A percentile compares a stretch with the other conserved stretches of the same genome.
phyloP scores from a whole-genome alignment of 148 eudicot genomes.

The Rhododendron molle region DNA sequence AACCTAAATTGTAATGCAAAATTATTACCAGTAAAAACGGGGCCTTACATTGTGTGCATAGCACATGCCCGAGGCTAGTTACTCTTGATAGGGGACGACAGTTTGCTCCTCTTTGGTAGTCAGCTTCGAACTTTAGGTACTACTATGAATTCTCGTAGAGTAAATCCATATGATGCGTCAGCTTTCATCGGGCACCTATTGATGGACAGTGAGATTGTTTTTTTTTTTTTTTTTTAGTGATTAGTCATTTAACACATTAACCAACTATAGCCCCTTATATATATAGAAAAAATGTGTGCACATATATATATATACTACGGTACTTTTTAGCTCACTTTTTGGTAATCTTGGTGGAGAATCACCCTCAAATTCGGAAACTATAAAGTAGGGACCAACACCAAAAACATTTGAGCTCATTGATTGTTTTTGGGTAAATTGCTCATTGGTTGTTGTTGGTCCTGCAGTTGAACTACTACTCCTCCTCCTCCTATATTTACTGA shows the following conservation, averaged over 20 bases:
- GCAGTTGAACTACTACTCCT: neutral
- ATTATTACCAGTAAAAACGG: no score
- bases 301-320: no score
- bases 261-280: no score
- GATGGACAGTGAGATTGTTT: neutral
- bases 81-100: neutral
- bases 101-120: neutral
- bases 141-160: no score
- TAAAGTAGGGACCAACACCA: neutral
- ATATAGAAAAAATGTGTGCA: no score
- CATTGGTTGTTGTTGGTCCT: neutral
- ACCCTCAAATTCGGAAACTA: neutral
- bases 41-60: neutral
- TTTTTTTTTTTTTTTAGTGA: no score
- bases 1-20: no score
- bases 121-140: no score
- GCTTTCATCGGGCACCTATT: neutral
- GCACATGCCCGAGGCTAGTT: neutral
- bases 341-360: neutral
- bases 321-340: neutral
- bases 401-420: neutral
- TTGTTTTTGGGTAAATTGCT: neutral
- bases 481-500: neutral
- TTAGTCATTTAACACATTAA: no score
- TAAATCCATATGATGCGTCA: neutral